Base-by-base conservation (phyloP, 257 asterid genomes). In the Coffea eugenioides region DNA sequence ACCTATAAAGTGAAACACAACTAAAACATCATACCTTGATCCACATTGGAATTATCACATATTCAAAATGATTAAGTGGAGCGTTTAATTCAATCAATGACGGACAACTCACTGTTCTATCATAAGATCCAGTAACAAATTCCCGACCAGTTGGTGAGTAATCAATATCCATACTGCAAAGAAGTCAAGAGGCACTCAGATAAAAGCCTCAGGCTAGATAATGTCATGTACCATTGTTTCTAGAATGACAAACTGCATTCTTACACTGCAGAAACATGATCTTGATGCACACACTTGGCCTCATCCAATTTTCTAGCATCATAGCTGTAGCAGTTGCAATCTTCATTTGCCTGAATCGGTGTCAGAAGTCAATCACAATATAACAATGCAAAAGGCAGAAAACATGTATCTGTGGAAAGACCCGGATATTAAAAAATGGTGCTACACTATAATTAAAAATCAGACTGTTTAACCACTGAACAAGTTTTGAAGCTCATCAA, bases 71-170 rank as follows among this genome's bases (percentile, higher is more conserved):
- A 74, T 16, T 39, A 18, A n/a, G 0, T 73, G 45, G 62, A 14
- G 21, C 13, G 27, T 27, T 21, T 10, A 52, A 9, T 7, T 16
- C 9, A 67, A n/a, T 61, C 25, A 64, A 31, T 71, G 65, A 41
- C 4, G 59, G 72, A 75, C 71, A 83, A 86, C 97, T 90, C 85
- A 95, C 99, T 54, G 98, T 92, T 88, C 99, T 89, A 85, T 95
- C 99, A 80, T 95, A 95, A 70, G 98, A 95, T 80, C 99, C 98
- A 23, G 99, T 93, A 45, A 93, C 99, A 84, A 95, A 95, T 87
- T 95, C 99, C 80, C 99, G 97, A 70, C 99, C 99, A 43, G 97
- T 93, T 78, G 99, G 97, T 57, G 99, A 93, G 84, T 93, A 95
- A 87, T 95, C 97, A 73, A 95, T 93, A 85, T 93, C 99, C 99